Conservation (phyloP, 202 grass and related monocot genomes). For the Saccharum hybrid region DNA sequence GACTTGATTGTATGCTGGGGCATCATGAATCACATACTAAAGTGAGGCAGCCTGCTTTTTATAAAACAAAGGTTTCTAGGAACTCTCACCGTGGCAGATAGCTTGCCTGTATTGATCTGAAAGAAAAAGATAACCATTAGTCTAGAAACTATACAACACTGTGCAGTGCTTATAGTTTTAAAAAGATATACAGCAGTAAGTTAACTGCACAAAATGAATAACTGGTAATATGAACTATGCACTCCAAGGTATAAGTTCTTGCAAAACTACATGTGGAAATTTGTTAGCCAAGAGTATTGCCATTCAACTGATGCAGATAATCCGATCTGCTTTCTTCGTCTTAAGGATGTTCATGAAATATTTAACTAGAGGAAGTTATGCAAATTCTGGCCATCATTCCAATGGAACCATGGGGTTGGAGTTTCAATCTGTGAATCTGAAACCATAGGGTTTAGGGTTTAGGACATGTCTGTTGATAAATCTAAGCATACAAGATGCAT, state of each 20-base stretch:
- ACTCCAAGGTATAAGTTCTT: not conserved
- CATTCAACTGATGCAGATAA: not conserved
- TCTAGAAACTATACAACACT: not conserved
- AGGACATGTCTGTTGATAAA: not conserved
- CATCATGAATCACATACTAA: not conserved
- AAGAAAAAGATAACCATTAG: slow-evolving; percentile 43
- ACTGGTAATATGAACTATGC: not conserved
- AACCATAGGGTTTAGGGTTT: not conserved
- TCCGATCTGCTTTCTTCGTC: not conserved
- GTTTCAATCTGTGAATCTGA: not conserved
- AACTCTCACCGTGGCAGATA: slow-evolving; percentile 71
- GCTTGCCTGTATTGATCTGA: slow-evolving; percentile 74
- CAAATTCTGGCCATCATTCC: slow-evolving; percentile 6
- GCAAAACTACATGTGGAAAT: not conserved
- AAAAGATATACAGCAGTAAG: slow-evolving; percentile 20
- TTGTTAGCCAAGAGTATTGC: not conserved
- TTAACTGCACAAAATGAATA: not conserved
- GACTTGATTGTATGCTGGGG: not conserved
- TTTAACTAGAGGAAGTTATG: not conserved
- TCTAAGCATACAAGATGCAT: not conserved
- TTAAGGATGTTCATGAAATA: not conserved
- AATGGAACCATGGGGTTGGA: not conserved
- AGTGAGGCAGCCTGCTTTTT: not conserved
- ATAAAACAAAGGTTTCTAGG: slow-evolving; percentile 3
- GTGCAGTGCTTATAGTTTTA: not conserved